Evolutionary conservation across 1,139 yeast genomes (phyloP), one percentile per base, ranked within the genome.

Genomic region (Zygotorulaspora mrakii): DNA sequence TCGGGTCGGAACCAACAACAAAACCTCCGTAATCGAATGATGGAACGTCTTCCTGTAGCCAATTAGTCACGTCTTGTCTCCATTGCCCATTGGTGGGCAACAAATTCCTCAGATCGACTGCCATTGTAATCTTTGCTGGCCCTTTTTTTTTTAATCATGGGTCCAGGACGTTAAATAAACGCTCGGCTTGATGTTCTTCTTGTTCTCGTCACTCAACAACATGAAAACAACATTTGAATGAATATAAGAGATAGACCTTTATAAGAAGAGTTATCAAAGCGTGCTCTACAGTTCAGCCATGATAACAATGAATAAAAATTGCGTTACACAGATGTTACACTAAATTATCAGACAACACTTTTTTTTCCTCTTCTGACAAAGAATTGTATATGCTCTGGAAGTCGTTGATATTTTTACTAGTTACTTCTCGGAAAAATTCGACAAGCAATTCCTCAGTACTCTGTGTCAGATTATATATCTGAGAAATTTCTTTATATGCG

Each of bases 21-120:
- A 68, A 87, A 2, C 95, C 97, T 26, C 97, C 97, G 53, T 81
- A 84, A 62, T 89, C 97, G 57, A 89, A 89, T 0, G 94, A 79
- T 1, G 97, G 96, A 4, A 84, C 94, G 57, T 89, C 97, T 57
- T 89, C 97, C 3, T 75, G 69, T 17, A 89, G 69, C 79, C 85
- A 89, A 31, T 68, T 72, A 10, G 88, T 77, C 48, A 89, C 77
- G 48, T 81, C 82, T 40, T 74, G 74, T 59, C 79, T 86, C 96
- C 96, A 88, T 36, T 67, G 67, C 4, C 95, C 91, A 47, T 74
- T 78, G 13, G 72, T 67, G 0, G 96, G 95, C 31, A 88, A 70
- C 27, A 85, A 71, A 54, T 82, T 75, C 13, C 75, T 73, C 23
- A 47, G 61, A 4, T 42, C 32, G 5, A 56, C 45, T 57, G 53